Evolutionary conservation across 371 early-diverging fungal species (phyloP).

Genomic region (Mortierella sp.): DNA sequence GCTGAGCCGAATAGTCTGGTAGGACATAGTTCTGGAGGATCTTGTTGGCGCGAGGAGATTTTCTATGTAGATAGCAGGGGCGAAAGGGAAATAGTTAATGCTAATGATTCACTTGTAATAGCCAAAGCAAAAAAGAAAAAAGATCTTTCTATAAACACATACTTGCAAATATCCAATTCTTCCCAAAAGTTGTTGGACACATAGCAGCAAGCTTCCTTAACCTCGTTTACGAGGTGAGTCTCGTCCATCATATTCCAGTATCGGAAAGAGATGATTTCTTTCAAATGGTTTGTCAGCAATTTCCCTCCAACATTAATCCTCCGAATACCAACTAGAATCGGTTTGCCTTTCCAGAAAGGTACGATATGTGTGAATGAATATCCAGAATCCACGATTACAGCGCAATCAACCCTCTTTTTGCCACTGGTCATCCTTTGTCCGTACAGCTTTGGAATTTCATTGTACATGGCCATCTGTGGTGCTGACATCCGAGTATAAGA

Average conservation of each 20-base stretch:
- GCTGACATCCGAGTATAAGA: constrained; percentile 72
- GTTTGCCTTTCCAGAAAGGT: constrained; percentile 74
- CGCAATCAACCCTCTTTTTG: constrained; percentile 66
- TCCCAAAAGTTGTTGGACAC: constrained; percentile 75
- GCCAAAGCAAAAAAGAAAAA: not conserved
- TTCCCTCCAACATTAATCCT: constrained; percentile 90
- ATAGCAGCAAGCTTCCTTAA: constrained; percentile 88
- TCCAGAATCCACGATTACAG: constrained; percentile 85
- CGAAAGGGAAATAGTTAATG: not conserved
- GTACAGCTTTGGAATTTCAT: constrained; percentile 66
- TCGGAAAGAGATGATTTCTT: constrained; percentile 89
- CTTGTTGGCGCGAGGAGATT: constrained; percentile 59
- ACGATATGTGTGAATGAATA: constrained; percentile 87
- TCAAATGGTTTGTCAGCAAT: constrained; percentile 87
- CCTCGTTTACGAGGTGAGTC: constrained; percentile 82
- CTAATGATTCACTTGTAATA: not conserved
- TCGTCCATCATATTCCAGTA: constrained; percentile 96
- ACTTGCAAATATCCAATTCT: constrained; percentile 78
- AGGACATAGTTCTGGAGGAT: constrained; percentile 83
- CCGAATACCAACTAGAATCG: constrained; percentile 65
- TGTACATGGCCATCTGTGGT: constrained; percentile 60
- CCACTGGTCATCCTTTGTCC: constrained; percentile 61
- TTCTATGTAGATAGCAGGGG: constrained; percentile 32
- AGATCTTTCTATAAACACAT: constrained; percentile 10
- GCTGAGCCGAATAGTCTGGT: constrained; percentile 78